A percentile compares a stretch with the other conserved stretches of the same genome.
phyloP scores from a whole-genome alignment of 2,329 filamentous ascomycete genomes.

The Ophiocordyceps robertsii region DNA sequence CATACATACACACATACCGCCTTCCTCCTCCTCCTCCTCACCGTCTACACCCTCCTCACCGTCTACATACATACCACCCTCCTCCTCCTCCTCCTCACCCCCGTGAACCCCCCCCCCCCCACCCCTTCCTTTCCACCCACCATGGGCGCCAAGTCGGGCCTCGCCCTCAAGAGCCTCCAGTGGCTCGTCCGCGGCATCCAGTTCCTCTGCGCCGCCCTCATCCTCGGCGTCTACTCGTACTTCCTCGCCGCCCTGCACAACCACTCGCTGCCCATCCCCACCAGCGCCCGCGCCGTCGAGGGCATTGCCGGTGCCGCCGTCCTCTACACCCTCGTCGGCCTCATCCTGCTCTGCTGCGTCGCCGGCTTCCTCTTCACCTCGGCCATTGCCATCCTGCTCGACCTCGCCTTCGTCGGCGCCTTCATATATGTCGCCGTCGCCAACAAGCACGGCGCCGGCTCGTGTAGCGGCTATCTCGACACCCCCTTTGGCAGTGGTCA shows the following conservation, averaged over 20 bases:
- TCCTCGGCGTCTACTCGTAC: constrained; percentile 72
- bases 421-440: constrained; percentile 74
- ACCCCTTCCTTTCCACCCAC: not conserved
- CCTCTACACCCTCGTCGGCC: constrained; percentile 60
- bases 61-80: no score
- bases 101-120: no score
- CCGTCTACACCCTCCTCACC: no score
- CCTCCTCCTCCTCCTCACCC: not conserved
- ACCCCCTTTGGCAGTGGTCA: constrained; percentile 58
- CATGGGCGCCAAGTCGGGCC: constrained; percentile 18
- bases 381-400: constrained; percentile 59
- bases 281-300: constrained; percentile 58
- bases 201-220: constrained; percentile 57
- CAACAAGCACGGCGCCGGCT: constrained; percentile 53
- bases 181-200: constrained; percentile 62
- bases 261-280: constrained; percentile 48
- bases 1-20: no score
- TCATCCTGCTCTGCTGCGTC: constrained; percentile 65
- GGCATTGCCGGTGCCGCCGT: constrained; percentile 64
- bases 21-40: no score
- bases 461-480: constrained; percentile 45
- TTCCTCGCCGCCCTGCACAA: constrained; percentile 63
- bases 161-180: constrained; percentile 54
- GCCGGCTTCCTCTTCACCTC: constrained; percentile 64
- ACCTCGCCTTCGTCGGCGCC: constrained; percentile 59